Evolutionary conservation across 140 eudicot species (phyloP).

Genomic region (Bidens hawaiensis): DNA sequence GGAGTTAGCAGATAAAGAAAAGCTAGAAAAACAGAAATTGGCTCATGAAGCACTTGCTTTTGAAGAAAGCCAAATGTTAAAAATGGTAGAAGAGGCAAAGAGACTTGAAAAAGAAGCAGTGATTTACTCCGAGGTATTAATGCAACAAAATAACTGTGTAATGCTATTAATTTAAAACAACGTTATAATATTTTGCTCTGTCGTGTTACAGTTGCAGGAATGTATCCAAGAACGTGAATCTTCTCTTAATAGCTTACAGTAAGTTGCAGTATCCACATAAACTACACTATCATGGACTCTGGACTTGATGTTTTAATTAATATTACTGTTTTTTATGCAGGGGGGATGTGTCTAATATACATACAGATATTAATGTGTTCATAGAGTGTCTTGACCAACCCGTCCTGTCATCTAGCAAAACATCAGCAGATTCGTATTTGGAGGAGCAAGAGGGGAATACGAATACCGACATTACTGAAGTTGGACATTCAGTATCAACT

Average conservation of each 20-base stretch:
- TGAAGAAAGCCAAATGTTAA: background rate
- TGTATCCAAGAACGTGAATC: background rate
- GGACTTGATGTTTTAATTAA: background rate
- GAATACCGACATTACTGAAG: background rate
- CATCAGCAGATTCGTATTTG: background rate
- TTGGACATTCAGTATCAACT: background rate
- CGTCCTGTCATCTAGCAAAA: background rate
- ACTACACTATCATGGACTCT: background rate
- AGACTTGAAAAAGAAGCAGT: background rate
- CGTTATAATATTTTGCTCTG: background rate
- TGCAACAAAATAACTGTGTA: background rate
- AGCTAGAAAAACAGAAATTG: background rate
- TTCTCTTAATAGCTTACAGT: background rate
- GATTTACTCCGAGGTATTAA: background rate
- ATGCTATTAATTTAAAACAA: background rate
- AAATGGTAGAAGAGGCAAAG: background rate
- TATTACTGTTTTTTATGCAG: background rate
- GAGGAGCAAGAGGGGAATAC: background rate
- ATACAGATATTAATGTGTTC: background rate
- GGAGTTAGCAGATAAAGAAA: conserved; percentile 1
- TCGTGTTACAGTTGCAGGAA: conserved; percentile 6
- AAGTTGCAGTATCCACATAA: conserved; percentile 1
- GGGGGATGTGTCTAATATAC: background rate
- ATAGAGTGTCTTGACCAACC: background rate
- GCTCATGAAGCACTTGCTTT: background rate